Conservation (phyloP, 176 grass and related monocot species). For the Rhynchospora pubera region DNA sequence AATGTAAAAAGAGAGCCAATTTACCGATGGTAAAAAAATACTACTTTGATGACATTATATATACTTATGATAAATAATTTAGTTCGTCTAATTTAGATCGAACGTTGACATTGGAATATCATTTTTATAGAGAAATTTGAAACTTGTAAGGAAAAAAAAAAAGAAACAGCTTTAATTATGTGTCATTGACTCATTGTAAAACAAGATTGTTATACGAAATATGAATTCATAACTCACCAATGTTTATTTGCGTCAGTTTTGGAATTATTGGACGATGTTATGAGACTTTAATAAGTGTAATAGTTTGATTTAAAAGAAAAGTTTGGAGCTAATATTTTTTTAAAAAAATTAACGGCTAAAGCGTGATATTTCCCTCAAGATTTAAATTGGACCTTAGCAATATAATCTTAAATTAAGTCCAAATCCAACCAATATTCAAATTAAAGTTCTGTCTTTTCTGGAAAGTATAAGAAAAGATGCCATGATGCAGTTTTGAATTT, state of each 20-base stretch:
- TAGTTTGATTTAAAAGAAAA: too few species aligned
- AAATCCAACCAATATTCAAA: background rate
- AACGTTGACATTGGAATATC: too few species aligned
- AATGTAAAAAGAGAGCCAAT: background rate
- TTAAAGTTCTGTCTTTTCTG: background rate
- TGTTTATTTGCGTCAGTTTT: background rate
- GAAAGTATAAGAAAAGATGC: background rate
- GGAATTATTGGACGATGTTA: background rate
- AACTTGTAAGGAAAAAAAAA: too few species aligned
- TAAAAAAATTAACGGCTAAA: background rate
- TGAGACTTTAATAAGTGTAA: background rate
- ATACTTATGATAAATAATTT: too few species aligned
- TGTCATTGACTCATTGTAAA: too few species aligned
- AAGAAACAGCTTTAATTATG: too few species aligned
- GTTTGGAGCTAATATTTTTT: background rate
- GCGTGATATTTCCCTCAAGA: background rate
- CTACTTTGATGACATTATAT: too few species aligned
- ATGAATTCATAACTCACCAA: background rate
- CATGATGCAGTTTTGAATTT: background rate
- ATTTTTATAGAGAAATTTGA: too few species aligned
- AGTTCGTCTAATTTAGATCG: too few species aligned
- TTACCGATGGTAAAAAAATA: too few species aligned
- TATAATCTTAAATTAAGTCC: background rate
- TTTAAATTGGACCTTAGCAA: background rate
- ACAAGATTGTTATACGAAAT: too few species aligned